A percentile compares a stretch with the other conserved stretches of the same genome.
Conservation (phyloP, 345 rosid species). For the Kernera saxatilis region DNA sequence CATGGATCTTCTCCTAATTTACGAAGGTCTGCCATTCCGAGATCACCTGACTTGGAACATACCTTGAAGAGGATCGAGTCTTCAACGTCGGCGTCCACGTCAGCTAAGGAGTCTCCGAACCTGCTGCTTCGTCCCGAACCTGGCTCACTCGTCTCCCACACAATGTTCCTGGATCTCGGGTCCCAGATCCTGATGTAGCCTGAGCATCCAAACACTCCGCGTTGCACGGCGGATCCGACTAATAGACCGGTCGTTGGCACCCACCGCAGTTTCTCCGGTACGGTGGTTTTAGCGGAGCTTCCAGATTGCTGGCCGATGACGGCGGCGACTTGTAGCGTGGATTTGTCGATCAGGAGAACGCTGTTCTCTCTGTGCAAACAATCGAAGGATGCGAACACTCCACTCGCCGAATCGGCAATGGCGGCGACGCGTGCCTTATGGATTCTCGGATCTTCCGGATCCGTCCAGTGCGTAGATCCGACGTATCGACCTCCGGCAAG, state of each 20-base stretch:
- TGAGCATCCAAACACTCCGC: slow-evolving; percentile 79
- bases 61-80: slow-evolving; percentile 54
- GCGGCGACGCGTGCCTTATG: slow-evolving; percentile 68
- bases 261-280: slow-evolving; percentile 68
- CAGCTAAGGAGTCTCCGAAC: slow-evolving; percentile 84
- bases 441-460: slow-evolving; percentile 75
- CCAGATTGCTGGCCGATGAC: slow-evolving; percentile 68
- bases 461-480: slow-evolving; percentile 74
- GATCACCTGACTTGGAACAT: slow-evolving; percentile 84
- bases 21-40: slow-evolving; percentile 82
- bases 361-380: slow-evolving; percentile 79
- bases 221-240: slow-evolving; percentile 48
- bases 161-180: slow-evolving; percentile 50
- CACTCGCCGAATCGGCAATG: slow-evolving; percentile 44
- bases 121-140: slow-evolving; percentile 89
- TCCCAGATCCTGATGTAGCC: slow-evolving; percentile 91
- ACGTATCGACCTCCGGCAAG: slow-evolving; percentile 51
- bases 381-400: slow-evolving; percentile 67
- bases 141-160: slow-evolving; percentile 93
- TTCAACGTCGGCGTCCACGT: slow-evolving; percentile 61
- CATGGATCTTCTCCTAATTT: slow-evolving; percentile 78
- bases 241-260: slow-evolving; percentile 43
- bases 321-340: slow-evolving; percentile 60
- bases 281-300: slow-evolving; percentile 52
- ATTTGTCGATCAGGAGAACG: slow-evolving; percentile 64